Percentiles rank a stretch among this genome's conserved stretches.
Conservation (phyloP, 805 yeast genomes). For the Zygosaccharomyces gambellarensis region DNA sequence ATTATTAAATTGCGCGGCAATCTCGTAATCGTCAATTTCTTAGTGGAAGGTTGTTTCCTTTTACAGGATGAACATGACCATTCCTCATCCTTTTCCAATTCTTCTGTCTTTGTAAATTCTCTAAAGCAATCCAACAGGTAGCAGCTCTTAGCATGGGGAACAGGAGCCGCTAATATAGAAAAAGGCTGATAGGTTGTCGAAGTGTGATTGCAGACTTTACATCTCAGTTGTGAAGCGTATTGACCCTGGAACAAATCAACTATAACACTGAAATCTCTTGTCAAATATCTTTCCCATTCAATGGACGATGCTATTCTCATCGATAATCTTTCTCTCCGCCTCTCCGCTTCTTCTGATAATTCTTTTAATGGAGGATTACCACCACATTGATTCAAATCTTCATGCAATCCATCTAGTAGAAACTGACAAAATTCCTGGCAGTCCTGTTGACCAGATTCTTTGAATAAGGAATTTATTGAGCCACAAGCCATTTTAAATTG, state of each 20-base stretch:
- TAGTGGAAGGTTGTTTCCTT: constrained; percentile 55
- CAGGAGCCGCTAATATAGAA: constrained; percentile 73
- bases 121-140: constrained; percentile 62
- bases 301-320: constrained; percentile 76
- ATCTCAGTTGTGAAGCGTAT: constrained; percentile 69
- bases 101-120: constrained; percentile 70
- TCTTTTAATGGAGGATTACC: constrained; percentile 48
- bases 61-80: constrained; percentile 84
- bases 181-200: constrained; percentile 86
- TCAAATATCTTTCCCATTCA: constrained; percentile 87
- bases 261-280: constrained; percentile 70
- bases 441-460: constrained; percentile 84
- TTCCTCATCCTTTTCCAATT: constrained; percentile 68
- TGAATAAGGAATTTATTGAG: constrained; percentile 65
- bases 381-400: constrained; percentile 73
- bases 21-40: constrained; percentile 67
- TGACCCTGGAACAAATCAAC: constrained; percentile 89
- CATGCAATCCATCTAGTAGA: constrained; percentile 83
- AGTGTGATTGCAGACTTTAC: constrained; percentile 66
- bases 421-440: constrained; percentile 90
- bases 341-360: constrained; percentile 67
- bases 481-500: constrained; percentile 67
- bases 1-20: constrained; percentile 75
- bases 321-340: constrained; percentile 62
- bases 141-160: constrained; percentile 47